Evolutionary conservation across 2,329 filamentous ascomycete genomes (phyloP).

Genomic region (Penicillium rolfsii): DNA sequence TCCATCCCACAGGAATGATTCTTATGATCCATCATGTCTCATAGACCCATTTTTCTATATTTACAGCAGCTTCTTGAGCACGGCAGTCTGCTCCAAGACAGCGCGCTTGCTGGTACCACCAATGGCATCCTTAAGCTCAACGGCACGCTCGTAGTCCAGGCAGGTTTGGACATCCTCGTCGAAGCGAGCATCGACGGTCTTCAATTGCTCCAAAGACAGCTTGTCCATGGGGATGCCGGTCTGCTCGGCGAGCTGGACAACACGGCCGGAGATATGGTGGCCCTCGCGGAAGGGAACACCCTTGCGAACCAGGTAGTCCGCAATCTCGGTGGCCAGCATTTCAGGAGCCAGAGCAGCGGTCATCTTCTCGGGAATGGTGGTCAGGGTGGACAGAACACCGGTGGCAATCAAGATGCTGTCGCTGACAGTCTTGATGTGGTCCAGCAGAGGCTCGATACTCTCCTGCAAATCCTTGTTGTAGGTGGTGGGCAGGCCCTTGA

Average conservation of each 20-base stretch:
- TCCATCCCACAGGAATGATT: conserved; percentile 7
- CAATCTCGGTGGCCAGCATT: conserved; percentile 71
- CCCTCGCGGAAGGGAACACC: conserved; percentile 77
- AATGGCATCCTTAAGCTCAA: conserved; percentile 75
- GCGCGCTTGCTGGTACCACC: conserved; percentile 76
- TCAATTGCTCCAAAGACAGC: conserved; percentile 67
- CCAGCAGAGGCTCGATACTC: conserved; percentile 80
- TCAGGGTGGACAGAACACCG: conserved; percentile 75
- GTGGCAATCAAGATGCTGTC: conserved; percentile 83
- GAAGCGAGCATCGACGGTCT: conserved; percentile 70
- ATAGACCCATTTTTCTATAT: conserved; percentile 1
- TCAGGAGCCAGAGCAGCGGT: conserved; percentile 74
- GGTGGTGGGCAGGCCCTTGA: conserved; percentile 75
- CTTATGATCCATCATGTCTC: conserved; percentile 9
- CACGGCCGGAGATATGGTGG: conserved; percentile 74
- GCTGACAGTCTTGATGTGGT: conserved; percentile 77
- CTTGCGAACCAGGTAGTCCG: conserved; percentile 54
- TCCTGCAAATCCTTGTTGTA: conserved; percentile 96
- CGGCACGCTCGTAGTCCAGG: conserved; percentile 81
- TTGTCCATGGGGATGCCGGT: conserved; percentile 70
- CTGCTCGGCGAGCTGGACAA: conserved; percentile 72
- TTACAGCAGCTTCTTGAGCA: conserved; percentile 59
- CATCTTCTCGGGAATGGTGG: conserved; percentile 74
- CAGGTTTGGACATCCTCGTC: conserved; percentile 69
- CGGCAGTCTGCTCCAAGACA: conserved; percentile 70